Evolutionary conservation across 305 asterid species (phyloP).

Genomic region (Lippia alba): DNA sequence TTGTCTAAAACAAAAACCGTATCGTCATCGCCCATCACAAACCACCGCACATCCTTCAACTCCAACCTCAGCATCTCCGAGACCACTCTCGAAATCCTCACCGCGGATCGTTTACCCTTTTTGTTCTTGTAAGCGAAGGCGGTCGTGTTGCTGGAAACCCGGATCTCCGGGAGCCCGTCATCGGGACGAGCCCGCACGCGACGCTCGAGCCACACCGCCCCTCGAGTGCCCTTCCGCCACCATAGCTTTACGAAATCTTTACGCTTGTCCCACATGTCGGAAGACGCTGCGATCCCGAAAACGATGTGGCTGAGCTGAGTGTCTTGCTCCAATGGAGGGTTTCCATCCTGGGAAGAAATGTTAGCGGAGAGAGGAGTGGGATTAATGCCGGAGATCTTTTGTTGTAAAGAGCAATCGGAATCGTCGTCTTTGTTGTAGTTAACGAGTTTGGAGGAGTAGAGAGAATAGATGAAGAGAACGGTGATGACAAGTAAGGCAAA

Average conservation of each 20-base stretch:
- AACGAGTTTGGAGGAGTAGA: slow-evolving; percentile 67
- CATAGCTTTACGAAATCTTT: slow-evolving; percentile 79
- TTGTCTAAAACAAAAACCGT: slow-evolving; percentile 82
- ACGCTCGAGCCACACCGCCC: slow-evolving; percentile 80
- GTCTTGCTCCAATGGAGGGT: not conserved
- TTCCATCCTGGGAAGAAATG: not conserved
- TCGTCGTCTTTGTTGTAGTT: slow-evolving; percentile 41
- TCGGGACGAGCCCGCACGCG: slow-evolving; percentile 25
- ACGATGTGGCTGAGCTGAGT: slow-evolving; percentile 55
- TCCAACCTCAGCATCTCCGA: slow-evolving; percentile 84
- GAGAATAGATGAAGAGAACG: slow-evolving; percentile 51
- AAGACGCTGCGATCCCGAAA: slow-evolving; percentile 83
- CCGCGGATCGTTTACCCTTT: slow-evolving; percentile 75
- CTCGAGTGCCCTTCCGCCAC: slow-evolving; percentile 83
- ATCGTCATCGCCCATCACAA: slow-evolving; percentile 96
- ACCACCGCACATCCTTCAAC: slow-evolving; percentile 79
- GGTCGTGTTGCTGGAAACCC: slow-evolving; percentile 68
- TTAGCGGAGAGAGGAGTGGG: not conserved
- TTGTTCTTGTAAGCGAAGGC: slow-evolving; percentile 59
- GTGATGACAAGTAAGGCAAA: slow-evolving; percentile 49
- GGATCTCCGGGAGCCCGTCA: slow-evolving; percentile 59
- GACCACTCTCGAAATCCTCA: slow-evolving; percentile 87
- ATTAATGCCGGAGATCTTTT: not conserved
- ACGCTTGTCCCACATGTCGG: slow-evolving; percentile 71
- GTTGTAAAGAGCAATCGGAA: slow-evolving; percentile 33